Conservation (phyloP, 2,329 filamentous ascomycete genomes). For the Calonectria hawksworthii region DNA sequence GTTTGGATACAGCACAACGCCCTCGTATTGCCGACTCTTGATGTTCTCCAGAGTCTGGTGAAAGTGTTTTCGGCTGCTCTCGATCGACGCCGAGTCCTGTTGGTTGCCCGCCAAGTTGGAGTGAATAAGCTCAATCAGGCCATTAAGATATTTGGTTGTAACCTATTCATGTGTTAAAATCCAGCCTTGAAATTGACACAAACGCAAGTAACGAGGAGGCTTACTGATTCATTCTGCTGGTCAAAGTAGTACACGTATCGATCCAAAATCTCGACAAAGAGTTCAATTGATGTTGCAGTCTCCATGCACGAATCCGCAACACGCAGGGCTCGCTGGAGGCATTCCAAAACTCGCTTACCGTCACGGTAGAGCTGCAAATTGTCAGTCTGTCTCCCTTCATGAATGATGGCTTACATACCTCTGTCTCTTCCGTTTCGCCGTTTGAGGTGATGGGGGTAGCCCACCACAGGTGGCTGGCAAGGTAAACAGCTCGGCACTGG, state of each 20-base stretch:
- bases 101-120: conserved; percentile 92
- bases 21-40: conserved; percentile 90
- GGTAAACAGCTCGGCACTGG: conserved; percentile 95
- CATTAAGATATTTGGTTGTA: conserved; percentile 97
- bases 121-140: conserved; percentile 97
- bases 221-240: conserved; percentile 94
- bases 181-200: background rate
- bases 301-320: conserved; percentile 99
- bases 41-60: conserved; percentile 96
- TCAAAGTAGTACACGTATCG: conserved; percentile 99
- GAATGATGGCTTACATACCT: conserved; percentile 67
- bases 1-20: conserved; percentile 80
- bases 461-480: conserved; percentile 99
- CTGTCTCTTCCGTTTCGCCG: conserved; percentile 84
- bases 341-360: conserved; percentile 96
- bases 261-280: conserved; percentile 98
- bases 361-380: conserved; percentile 88
- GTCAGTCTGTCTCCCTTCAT: conserved; percentile 33
- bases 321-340: conserved; percentile 91
- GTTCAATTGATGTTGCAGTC: conserved; percentile 93
- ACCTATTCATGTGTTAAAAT: conserved; percentile 62
- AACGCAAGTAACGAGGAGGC: conserved; percentile 37
- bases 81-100: conserved; percentile 83
- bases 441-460: conserved; percentile 84
- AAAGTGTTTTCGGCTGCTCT: conserved; percentile 94